These are phyloP conservation scores for Phytopythium boreale DNA, from an alignment of 352 stramenopile species.

Conservation along the genomic window DNA sequence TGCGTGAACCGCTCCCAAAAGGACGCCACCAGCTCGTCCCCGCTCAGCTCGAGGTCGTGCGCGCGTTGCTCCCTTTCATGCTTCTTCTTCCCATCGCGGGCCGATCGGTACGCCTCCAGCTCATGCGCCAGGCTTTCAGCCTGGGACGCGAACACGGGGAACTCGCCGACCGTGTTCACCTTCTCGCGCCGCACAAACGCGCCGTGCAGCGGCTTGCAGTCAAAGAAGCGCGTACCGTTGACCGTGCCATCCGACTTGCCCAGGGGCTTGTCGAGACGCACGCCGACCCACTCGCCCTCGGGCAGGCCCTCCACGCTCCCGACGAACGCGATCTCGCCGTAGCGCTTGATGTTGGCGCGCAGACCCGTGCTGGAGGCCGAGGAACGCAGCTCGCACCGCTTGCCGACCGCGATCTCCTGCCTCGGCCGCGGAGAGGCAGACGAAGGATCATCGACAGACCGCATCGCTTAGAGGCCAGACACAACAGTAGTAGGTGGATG, in stretches of 20 bases:
- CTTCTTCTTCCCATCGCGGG: slow-evolving; percentile 29
- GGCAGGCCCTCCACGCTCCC: slow-evolving; percentile 48
- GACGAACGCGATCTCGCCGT: slow-evolving; percentile 66
- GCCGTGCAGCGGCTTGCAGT: slow-evolving; percentile 49
- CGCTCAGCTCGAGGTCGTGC: slow-evolving; percentile 13
- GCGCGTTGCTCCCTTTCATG: slow-evolving; percentile 19
- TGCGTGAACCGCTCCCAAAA: slow-evolving; percentile 67
- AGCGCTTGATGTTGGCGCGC: slow-evolving; percentile 61
- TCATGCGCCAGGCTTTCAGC: slow-evolving; percentile 51
- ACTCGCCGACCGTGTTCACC: slow-evolving; percentile 51
- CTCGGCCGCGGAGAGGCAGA: slow-evolving; percentile 2
- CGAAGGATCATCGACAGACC: not conserved
- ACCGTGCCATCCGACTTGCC: slow-evolving; percentile 71
- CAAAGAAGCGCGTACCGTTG: slow-evolving; percentile 61
- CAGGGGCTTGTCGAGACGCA: slow-evolving; percentile 70
- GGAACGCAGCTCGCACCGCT: slow-evolving; percentile 57
- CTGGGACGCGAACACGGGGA: slow-evolving; percentile 45
- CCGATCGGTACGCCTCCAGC: slow-evolving; percentile 42
- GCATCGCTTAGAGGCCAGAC: not conserved
- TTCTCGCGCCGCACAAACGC: slow-evolving; percentile 64
- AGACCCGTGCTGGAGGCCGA: slow-evolving; percentile 26
- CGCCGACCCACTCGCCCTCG: slow-evolving; percentile 61
- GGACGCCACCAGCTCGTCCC: slow-evolving; percentile 44
- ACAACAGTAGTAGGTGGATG: too few species aligned
- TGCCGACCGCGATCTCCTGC: slow-evolving; percentile 22